These are phyloP conservation scores for Neurospora sp. DNA, from an alignment of 495 filamentous ascomycete species.

Conservation along the genomic window DNA sequence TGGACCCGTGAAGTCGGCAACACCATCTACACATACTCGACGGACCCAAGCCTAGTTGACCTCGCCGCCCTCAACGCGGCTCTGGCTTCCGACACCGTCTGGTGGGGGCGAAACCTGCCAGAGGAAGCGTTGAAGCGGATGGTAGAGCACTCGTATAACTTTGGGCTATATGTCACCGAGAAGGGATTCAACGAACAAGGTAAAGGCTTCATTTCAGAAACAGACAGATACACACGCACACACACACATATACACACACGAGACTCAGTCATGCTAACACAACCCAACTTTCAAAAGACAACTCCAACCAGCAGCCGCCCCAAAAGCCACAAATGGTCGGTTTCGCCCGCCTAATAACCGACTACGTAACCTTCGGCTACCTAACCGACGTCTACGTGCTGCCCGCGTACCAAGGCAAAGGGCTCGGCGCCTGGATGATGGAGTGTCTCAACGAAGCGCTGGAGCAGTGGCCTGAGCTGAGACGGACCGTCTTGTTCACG, in stretches of 20 bases:
- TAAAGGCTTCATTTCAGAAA: too few relatives aligned
- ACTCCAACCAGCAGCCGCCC: not conserved
- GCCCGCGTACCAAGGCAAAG: constrained; percentile 44
- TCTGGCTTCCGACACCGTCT: constrained; percentile 41
- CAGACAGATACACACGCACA: not conserved
- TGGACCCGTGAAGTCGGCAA: constrained; percentile 10
- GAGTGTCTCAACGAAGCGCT: constrained; percentile 46
- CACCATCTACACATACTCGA: constrained; percentile 39
- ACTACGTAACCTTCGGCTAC: constrained; percentile 55
- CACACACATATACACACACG: not conserved
- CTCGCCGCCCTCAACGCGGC: constrained; percentile 39
- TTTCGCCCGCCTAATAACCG: constrained; percentile 54
- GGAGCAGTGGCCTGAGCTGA: constrained; percentile 43
- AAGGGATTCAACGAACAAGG: too few relatives aligned
- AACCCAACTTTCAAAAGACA: not conserved
- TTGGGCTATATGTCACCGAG: constrained; percentile 39
- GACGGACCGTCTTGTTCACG: constrained; percentile 46
- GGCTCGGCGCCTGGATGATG: constrained; percentile 55
- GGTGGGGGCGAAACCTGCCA: constrained; percentile 41
- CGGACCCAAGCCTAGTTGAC: constrained; percentile 38
- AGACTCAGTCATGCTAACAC: not conserved
- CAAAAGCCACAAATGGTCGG: constrained; percentile 35
- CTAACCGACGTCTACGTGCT: constrained; percentile 60
- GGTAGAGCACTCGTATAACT: constrained; percentile 43
- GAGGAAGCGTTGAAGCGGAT: constrained; percentile 31